Evolutionary conservation across 345 rosid genomes (phyloP), one percentile per base, ranked within the genome.

Genomic region (Populus euphratica): DNA sequence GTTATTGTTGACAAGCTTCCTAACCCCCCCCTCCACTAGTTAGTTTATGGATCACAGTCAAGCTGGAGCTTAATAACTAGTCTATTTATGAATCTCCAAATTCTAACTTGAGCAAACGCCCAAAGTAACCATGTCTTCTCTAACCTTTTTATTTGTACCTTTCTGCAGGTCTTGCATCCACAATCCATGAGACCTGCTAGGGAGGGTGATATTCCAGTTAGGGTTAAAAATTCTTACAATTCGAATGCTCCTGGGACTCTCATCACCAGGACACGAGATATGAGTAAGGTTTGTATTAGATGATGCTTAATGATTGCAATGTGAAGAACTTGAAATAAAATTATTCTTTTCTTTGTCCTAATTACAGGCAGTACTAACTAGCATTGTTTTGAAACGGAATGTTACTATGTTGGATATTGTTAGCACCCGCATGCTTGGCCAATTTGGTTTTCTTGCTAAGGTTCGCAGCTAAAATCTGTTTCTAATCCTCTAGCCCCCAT

Each of bases 141-240:
- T 69, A 49, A 75, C 62, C 43, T 72, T 63, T 33, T 68, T 77
- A 18, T 10, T 44, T 66, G 38, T 43, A 4, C 39, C 66, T 61
- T 79, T 76, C 44, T 80, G 72, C 87, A 96, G 98, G 99, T 96
- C 69, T 85, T 96, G 82, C 99, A 96, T 85, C 99, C 99, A 47
- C 98, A 88, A 80, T 93, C 99, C 76, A 96, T 96, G 98, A 94
- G 97, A 82, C 99, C 99, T 85, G 99, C 98, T 69, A 89, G 95
- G 84, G 97, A 96, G 81, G 95, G 94, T 81, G 99, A 81, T 81
- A 90, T 94, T 85, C 99, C 99, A 73, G 99, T 96, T n/a, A 87
- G 98, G 88, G 99, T 96, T 73, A 96, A 96, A 79, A 96, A 96
- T 83, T 96, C 99, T 65, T 96, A 96, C 80, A 96, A 96, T 82